Evolutionary conservation across 1,284 basidiomycete species (phyloP).

Genomic region (Sparassis latifolia): DNA sequence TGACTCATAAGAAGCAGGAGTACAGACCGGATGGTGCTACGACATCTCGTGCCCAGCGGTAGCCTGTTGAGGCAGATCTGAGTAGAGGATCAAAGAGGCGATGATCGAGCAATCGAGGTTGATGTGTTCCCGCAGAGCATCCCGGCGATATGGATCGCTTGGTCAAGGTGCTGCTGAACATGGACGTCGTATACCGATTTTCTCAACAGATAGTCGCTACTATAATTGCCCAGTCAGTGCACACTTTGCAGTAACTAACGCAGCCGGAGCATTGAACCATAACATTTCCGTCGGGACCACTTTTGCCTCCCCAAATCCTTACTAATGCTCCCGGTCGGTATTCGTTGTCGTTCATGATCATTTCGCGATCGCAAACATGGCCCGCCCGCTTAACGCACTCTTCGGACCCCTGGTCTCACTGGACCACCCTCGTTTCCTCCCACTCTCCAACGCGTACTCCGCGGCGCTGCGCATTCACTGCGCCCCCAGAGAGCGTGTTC

Average conservation of each 20-base stretch:
- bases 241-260: slow-evolving; percentile 76
- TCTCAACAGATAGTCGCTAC: too few relatives aligned
- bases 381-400: slow-evolving; percentile 67
- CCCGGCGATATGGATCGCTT: too few relatives aligned
- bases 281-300: slow-evolving; percentile 65
- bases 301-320: background rate
- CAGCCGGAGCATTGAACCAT: slow-evolving; percentile 73
- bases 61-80: too few relatives aligned
- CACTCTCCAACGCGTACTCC: slow-evolving; percentile 77
- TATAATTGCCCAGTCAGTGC: too few relatives aligned
- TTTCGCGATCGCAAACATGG: slow-evolving; percentile 71
- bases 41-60: too few relatives aligned
- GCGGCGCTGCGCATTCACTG: slow-evolving; percentile 56
- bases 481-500: slow-evolving; percentile 35
- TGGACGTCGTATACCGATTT: too few relatives aligned
- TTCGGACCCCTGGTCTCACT: slow-evolving; percentile 59
- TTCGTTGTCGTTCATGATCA: slow-evolving; percentile 83
- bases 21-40: too few relatives aligned
- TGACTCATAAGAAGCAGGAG: too few relatives aligned
- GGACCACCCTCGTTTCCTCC: slow-evolving; percentile 63
- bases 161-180: too few relatives aligned
- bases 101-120: too few relatives aligned
- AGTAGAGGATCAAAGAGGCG: too few relatives aligned
- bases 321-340: slow-evolving; percentile 22
- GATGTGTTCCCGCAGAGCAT: too few relatives aligned